Evolutionary conservation across 495 filamentous ascomycete species (phyloP).

Genomic region (Penicillium bialowiezense): DNA sequence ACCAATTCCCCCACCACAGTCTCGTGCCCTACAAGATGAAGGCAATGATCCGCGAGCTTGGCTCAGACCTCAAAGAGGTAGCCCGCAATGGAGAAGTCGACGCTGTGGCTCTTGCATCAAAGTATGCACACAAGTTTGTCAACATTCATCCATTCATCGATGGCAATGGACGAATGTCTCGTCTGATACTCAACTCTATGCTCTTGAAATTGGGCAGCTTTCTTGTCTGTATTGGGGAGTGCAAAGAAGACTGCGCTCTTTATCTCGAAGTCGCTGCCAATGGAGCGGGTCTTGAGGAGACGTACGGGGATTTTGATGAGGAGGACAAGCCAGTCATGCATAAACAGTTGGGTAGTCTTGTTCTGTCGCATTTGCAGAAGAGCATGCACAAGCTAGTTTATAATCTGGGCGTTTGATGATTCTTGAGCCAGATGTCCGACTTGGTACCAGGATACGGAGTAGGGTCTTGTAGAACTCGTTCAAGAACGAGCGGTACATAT

Average conservation of each 20-base stretch:
- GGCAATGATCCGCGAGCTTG: slow-evolving; percentile 23
- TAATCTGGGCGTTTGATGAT: too few relatives aligned
- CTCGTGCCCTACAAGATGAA: slow-evolving; percentile 30
- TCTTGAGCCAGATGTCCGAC: too few relatives aligned
- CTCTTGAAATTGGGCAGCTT: slow-evolving; percentile 24
- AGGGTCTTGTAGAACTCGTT: too few relatives aligned
- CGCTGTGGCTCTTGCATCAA: slow-evolving; percentile 27
- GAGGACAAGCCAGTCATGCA: slow-evolving; percentile 7
- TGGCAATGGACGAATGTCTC: slow-evolving; percentile 36
- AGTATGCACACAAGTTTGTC: slow-evolving; percentile 30
- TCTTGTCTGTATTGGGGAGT: slow-evolving; percentile 26
- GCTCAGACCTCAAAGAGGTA: slow-evolving; percentile 11
- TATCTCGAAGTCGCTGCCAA: slow-evolving; percentile 3
- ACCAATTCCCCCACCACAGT: slow-evolving; percentile 13
- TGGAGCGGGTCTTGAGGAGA: slow-evolving; percentile 3
- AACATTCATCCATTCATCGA: slow-evolving; percentile 38
- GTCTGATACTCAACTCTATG: slow-evolving; percentile 33
- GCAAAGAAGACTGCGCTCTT: slow-evolving; percentile 9
- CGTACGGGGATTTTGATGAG: slow-evolving; percentile 8
- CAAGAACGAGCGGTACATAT: too few relatives aligned
- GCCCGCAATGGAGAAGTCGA: slow-evolving; percentile 17
- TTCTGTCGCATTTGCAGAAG: slow-evolving; percentile 2
- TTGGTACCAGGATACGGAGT: too few relatives aligned
- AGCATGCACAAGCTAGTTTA: not conserved
- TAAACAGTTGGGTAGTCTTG: slow-evolving; percentile 10